Evolutionary conservation across 2,329 filamentous ascomycete genomes (phyloP).

Genomic region (Penicillium verrucosum): DNA sequence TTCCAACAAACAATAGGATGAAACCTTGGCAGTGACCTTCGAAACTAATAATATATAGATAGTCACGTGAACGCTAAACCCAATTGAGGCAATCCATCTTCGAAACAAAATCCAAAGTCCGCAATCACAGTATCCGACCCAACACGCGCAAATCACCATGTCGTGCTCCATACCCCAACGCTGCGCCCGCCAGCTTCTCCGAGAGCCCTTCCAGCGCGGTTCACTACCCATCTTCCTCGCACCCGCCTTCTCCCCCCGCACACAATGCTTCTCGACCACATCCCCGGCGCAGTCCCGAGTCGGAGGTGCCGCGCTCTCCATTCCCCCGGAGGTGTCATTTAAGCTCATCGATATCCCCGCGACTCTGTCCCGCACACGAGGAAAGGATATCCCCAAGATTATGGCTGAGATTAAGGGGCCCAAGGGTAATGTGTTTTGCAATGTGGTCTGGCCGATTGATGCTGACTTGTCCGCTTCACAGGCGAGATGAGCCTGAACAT

Average conservation of each 20-base stretch:
- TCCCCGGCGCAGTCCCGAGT: slow-evolving; percentile 71
- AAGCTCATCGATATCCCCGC: slow-evolving; percentile 61
- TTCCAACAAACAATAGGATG: neutral
- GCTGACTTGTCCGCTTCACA: slow-evolving; percentile 32
- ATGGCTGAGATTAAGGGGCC: slow-evolving; percentile 74
- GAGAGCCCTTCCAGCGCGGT: slow-evolving; percentile 46
- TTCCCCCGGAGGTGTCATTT: slow-evolving; percentile 81
- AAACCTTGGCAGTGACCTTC: neutral
- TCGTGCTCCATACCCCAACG: slow-evolving; percentile 62
- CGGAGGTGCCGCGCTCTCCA: slow-evolving; percentile 72
- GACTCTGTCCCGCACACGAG: slow-evolving; percentile 57
- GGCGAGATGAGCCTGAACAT: slow-evolving; percentile 74
- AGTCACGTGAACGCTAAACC: slow-evolving; percentile 22
- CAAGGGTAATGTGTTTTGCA: slow-evolving; percentile 57
- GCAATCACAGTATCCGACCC: slow-evolving; percentile 19
- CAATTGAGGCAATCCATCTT: slow-evolving; percentile 15
- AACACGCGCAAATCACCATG: slow-evolving; percentile 49
- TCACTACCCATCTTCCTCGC: slow-evolving; percentile 70
- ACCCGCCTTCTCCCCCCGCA: slow-evolving; percentile 59
- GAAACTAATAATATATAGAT: neutral
- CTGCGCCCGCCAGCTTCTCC: slow-evolving; percentile 57
- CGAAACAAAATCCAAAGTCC: slow-evolving; percentile 36
- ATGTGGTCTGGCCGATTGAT: neutral
- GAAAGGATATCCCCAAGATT: slow-evolving; percentile 61
- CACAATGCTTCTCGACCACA: slow-evolving; percentile 69